These are phyloP conservation scores for Pelargonium nanum DNA, from an alignment of 345 rosid genomes.

Conservation along the genomic window DNA sequence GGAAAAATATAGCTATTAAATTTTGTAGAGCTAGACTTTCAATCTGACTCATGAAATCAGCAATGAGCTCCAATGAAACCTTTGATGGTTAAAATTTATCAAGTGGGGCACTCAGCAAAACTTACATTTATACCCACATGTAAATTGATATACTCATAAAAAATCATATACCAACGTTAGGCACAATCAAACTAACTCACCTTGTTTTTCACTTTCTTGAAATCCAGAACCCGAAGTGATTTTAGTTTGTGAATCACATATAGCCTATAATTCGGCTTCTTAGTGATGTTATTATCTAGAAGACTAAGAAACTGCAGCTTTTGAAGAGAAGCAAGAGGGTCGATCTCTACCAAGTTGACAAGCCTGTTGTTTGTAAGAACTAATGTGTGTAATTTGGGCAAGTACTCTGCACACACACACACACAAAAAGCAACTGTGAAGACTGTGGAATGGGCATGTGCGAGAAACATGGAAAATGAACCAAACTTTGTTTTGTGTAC, in stretches of 20 bases:
- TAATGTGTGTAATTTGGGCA: slow-evolving; percentile 82
- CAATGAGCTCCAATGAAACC: neutral
- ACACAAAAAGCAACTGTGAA: slow-evolving; percentile 6
- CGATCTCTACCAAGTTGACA: slow-evolving; percentile 95
- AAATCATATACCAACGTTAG: neutral
- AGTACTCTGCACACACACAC: slow-evolving; percentile 52
- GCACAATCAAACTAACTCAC: slow-evolving; percentile 27
- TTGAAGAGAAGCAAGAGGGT: slow-evolving; percentile 81
- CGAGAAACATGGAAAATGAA: neutral
- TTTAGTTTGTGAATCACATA: slow-evolving; percentile 86
- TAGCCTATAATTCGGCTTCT: slow-evolving; percentile 81
- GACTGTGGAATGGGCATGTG: neutral
- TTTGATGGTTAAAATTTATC: neutral
- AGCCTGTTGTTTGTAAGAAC: slow-evolving; percentile 93
- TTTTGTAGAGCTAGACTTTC: neutral
- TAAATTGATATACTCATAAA: neutral
- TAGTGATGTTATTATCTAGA: slow-evolving; percentile 85
- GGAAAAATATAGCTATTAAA: neutral
- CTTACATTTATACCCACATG: slow-evolving; percentile 1
- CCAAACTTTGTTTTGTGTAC: slow-evolving; percentile 20
- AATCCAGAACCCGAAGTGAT: slow-evolving; percentile 81
- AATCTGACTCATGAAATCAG: neutral
- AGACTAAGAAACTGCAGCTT: slow-evolving; percentile 86
- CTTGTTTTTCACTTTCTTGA: slow-evolving; percentile 84
- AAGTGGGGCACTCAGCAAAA: neutral